phyloP scores from a whole-genome alignment of 1,284 basidiomycete genomes.

The Cystobasidium sp. region DNA sequence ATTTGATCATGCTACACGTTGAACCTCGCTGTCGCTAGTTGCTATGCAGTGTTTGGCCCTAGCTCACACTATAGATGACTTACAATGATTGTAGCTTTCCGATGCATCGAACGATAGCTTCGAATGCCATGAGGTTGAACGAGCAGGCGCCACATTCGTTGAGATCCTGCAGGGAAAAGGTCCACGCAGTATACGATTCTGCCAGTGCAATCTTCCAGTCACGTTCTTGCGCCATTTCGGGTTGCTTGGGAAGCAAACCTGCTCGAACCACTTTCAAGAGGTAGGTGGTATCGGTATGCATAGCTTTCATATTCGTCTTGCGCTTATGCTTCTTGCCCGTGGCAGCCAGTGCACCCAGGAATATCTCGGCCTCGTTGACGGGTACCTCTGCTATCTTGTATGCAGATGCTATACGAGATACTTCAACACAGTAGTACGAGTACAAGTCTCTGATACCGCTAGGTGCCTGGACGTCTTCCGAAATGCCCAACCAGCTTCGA shows the following conservation, averaged over 20 bases:
- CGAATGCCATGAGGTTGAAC: slow-evolving; percentile 2
- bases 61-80: neutral
- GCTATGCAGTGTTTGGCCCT: neutral
- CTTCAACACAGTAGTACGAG: neutral
- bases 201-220: neutral
- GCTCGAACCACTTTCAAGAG: neutral
- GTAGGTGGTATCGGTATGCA: neutral
- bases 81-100: neutral
- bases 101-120: neutral
- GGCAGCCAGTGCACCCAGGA: slow-evolving; percentile 1
- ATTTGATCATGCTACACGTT: too few species aligned
- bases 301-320: slow-evolving; percentile 11
- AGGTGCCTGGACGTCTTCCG: too few species aligned
- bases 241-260: neutral
- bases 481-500: too few species aligned
- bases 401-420: neutral
- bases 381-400: neutral
- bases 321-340: neutral
- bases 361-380: slow-evolving; percentile 5
- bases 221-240: neutral
- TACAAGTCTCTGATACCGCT: too few species aligned
- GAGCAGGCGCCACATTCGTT: slow-evolving; percentile 1
- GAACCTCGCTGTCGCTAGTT: too few species aligned
- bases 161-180: neutral
- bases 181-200: neutral